A percentile compares a stretch with the other conserved stretches of the same genome.
phyloP scores from a whole-genome alignment of 2,329 filamentous ascomycete genomes.

The Exophiala oligosperma region DNA sequence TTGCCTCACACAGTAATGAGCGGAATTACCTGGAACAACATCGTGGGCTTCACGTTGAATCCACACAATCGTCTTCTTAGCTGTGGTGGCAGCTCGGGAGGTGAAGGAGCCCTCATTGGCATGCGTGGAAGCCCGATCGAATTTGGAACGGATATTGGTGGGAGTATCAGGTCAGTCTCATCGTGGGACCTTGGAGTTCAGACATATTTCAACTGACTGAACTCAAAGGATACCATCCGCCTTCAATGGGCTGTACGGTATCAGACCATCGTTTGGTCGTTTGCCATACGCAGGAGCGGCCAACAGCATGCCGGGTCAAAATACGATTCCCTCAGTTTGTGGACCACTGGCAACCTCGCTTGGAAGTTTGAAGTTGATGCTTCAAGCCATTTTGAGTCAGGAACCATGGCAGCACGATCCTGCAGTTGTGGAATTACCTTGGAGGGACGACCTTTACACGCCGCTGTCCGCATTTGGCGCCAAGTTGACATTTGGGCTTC shows the following conservation, averaged over 20 bases:
- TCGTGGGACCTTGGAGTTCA: conserved; percentile 38
- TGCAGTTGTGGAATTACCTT: conserved; percentile 53
- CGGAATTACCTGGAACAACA: conserved; percentile 55
- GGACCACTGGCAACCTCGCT: conserved; percentile 37
- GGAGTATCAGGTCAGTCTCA: conserved; percentile 44
- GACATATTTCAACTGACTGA: background rate
- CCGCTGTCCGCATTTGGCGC: conserved; percentile 28
- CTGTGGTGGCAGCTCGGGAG: conserved; percentile 65
- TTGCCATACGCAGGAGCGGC: conserved; percentile 47
- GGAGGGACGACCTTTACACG: conserved; percentile 35
- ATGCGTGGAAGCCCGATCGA: conserved; percentile 60
- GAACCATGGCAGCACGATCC: conserved; percentile 41
- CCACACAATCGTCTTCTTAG: conserved; percentile 60
- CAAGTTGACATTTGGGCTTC: conserved; percentile 48
- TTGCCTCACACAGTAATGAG: conserved; percentile 50
- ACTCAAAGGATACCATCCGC: conserved; percentile 43
- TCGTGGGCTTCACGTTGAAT: conserved; percentile 61
- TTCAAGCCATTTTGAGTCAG: conserved; percentile 41
- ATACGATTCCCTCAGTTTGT: conserved; percentile 49
- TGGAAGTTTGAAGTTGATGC: conserved; percentile 21
- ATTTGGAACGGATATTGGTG: conserved; percentile 60
- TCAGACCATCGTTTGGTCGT: conserved; percentile 54
- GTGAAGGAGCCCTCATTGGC: conserved; percentile 60
- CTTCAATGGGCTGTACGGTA: conserved; percentile 51
- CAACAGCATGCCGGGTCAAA: conserved; percentile 44